phyloP scores from a whole-genome alignment of 768 basidiomycete genomes.

The Rhizopogon rudus region DNA sequence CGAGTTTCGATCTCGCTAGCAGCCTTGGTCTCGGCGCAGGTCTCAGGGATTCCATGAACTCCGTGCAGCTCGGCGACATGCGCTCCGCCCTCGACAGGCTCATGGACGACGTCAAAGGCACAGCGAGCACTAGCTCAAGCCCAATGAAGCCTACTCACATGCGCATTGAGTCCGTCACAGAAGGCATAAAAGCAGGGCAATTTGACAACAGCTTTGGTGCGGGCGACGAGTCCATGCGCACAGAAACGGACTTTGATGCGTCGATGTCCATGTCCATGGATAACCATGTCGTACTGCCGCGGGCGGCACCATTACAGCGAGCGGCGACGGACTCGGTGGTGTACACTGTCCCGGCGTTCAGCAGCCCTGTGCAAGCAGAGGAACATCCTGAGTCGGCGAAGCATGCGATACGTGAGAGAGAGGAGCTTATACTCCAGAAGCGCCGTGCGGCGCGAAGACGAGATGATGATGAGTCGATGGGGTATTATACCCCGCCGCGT shows the following conservation, averaged over 20 bases:
- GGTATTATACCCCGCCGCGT: conserved; percentile 28
- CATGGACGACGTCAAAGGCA: conserved; percentile 57
- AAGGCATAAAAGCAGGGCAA: conserved; percentile 27
- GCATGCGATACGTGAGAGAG: conserved; percentile 60
- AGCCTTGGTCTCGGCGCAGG: conserved; percentile 18
- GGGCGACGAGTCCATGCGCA: conserved; percentile 24
- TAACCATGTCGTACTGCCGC: conserved; percentile 10
- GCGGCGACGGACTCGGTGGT: conserved; percentile 47
- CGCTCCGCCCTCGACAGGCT: conserved; percentile 67
- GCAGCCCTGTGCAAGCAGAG: conserved; percentile 25
- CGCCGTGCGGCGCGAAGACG: conserved; percentile 54
- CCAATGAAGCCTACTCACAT: conserved; percentile 18
- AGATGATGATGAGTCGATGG: conserved; percentile 43
- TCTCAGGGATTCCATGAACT: conserved; percentile 37
- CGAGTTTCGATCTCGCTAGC: conserved; percentile 14
- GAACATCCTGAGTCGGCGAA: conserved; percentile 43
- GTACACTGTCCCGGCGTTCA: conserved; percentile 25
- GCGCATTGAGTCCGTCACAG: conserved; percentile 24
- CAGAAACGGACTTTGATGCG: conserved; percentile 21
- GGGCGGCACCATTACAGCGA: conserved; percentile 33
- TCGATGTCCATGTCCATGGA: conserved; percentile 18
- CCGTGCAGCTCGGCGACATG: conserved; percentile 63
- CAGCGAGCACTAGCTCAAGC: conserved; percentile 15
- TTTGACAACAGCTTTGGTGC: conserved; percentile 31
- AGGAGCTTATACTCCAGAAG: conserved; percentile 68